Conservation (phyloP, 768 basidiomycete genomes). For the Nidula microcarpa region DNA sequence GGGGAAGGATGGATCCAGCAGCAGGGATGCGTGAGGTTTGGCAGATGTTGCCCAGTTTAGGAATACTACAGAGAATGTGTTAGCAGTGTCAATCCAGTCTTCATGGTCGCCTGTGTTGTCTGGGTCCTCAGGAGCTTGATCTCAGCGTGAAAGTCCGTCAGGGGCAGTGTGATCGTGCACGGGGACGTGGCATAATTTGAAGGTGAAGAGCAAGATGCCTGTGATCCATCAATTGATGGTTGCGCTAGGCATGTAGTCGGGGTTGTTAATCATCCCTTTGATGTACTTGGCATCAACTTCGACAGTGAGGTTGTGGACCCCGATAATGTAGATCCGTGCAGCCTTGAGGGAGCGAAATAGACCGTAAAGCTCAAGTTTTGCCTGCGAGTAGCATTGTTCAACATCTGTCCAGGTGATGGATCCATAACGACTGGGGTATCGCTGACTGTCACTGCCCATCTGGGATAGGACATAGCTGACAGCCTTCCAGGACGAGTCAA, state of each 20-base stretch:
- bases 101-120: too few relatives aligned
- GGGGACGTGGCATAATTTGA: too few relatives aligned
- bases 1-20: too few relatives aligned
- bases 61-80: too few relatives aligned
- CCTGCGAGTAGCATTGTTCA: neutral
- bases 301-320: neutral
- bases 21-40: too few relatives aligned
- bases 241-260: neutral
- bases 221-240: too few relatives aligned
- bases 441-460: neutral
- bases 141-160: too few relatives aligned
- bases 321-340: neutral
- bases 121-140: too few relatives aligned
- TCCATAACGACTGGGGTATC: neutral
- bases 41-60: too few relatives aligned
- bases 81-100: too few relatives aligned
- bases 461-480: neutral
- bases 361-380: neutral
- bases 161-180: too few relatives aligned
- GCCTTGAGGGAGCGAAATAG: neutral
- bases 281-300: neutral
- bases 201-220: too few relatives aligned
- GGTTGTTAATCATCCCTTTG: neutral
- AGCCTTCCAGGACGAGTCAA: neutral
- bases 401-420: neutral